Evolutionary conservation across 495 filamentous ascomycete species (phyloP), one percentile per base, ranked within the genome.

Genomic region (Xylaria longipes): DNA sequence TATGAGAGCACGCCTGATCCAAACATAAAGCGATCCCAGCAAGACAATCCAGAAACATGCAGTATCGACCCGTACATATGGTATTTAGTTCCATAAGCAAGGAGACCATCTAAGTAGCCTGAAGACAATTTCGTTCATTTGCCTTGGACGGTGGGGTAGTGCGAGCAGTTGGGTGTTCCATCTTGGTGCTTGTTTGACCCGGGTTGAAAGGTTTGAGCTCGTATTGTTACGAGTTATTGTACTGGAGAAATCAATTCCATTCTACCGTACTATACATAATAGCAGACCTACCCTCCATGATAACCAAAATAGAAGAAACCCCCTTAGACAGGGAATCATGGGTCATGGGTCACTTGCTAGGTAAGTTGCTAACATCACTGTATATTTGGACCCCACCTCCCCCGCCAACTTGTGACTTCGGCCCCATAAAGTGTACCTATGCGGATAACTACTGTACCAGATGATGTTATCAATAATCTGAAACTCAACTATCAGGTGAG

Each of bases 371-470:
- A 45, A 45, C 4, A 20, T 22, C 17, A n/a, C n/a, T n/a, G n/a
- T 54, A 31, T 56, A 56, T 56, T 31, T 56, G 52, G 12, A 63
- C 57, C 68, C 48, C 68, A 62, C 57, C 37, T 62, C 22, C 52
- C 52, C 68, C 58, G 43, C 68, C 66, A 54, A 61, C 72, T 46
- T 73, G 58, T 71, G 62, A 65, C 62, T 20, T 33, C 6, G 7
- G 25, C n/a, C 25, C 62, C 22, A 48, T 65, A 2, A 65, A 65
- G 41, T n/a, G n/a, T n/a, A n/a, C 41, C 20, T 22, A 9, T 46
- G 62, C 22, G 41, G 62, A n/a, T n/a, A 65, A 41, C 37, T 33
- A 45, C 25, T 6, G n/a, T n/a, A n/a, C n/a, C n/a, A 12, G n/a
- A 39, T 41, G 35, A 58, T 35, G 29, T 33, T 25, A 61, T 61